phyloP scores from a whole-genome alignment of 1,284 basidiomycete species.

The Leccinum huronense region DNA sequence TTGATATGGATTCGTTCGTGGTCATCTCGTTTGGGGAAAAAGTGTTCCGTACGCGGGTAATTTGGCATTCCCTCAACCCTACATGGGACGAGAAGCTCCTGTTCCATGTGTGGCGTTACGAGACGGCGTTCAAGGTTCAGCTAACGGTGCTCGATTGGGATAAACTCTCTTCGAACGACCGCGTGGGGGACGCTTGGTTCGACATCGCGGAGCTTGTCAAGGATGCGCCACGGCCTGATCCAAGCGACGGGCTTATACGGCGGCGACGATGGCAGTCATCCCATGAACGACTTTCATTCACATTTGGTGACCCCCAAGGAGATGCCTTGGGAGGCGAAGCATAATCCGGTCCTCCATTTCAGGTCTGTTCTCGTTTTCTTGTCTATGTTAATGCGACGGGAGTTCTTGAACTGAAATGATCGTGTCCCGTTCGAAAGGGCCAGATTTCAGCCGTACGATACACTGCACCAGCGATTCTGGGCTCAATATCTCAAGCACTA shows the following conservation, averaged over 20 bases:
- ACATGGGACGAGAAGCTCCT: slow-evolving; percentile 94
- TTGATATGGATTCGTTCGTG: slow-evolving; percentile 98
- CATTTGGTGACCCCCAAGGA: slow-evolving; percentile 54
- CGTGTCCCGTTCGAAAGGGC: slow-evolving; percentile 51
- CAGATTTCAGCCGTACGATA: slow-evolving; percentile 93
- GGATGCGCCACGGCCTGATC: slow-evolving; percentile 71
- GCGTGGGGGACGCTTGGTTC: slow-evolving; percentile 75
- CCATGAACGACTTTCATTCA: slow-evolving; percentile 70
- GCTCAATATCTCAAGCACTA: slow-evolving; percentile 87
- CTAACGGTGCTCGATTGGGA: slow-evolving; percentile 93
- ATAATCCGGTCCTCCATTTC: slow-evolving; percentile 60
- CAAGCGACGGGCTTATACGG: slow-evolving; percentile 70
- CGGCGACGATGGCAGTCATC: slow-evolving; percentile 39
- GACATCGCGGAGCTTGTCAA: slow-evolving; percentile 71
- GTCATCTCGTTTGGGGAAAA: slow-evolving; percentile 97
- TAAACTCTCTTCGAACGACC: slow-evolving; percentile 86
- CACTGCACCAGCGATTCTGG: slow-evolving; percentile 91
- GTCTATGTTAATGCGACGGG: not conserved
- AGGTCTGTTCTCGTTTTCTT: slow-evolving; percentile 42
- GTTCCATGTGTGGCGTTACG: slow-evolving; percentile 91
- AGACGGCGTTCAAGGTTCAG: slow-evolving; percentile 74
- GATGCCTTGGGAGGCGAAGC: slow-evolving; percentile 61
- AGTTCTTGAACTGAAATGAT: slow-evolving; percentile 9
- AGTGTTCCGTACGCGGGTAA: slow-evolving; percentile 90
- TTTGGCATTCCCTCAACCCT: slow-evolving; percentile 87